phyloP scores from a whole-genome alignment of 2,329 filamentous ascomycete species.

The Aspergillus sp. region DNA sequence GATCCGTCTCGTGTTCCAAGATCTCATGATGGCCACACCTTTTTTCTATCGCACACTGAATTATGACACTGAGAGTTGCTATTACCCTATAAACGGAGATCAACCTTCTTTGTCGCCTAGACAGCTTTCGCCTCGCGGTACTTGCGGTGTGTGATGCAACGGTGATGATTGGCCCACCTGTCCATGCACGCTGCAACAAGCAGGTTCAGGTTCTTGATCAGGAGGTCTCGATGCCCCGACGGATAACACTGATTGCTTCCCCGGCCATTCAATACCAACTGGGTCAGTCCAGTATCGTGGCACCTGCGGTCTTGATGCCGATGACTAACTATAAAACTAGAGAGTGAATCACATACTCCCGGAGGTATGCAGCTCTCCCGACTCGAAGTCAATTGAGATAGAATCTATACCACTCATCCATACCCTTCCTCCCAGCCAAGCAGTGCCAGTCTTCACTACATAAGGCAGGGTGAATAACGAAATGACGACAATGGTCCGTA shows the following conservation, averaged over 20 bases:
- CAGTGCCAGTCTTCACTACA: neutral
- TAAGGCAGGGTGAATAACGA: neutral
- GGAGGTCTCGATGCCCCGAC: too few species aligned
- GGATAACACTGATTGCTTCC: neutral
- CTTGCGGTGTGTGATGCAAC: constrained; percentile 20
- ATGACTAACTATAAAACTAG: neutral
- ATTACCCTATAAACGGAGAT: neutral
- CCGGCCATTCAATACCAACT: neutral
- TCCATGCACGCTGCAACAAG: neutral
- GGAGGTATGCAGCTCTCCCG: neutral
- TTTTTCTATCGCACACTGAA: neutral
- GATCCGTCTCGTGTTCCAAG: neutral
- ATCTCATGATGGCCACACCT: neutral
- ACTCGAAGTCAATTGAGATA: neutral
- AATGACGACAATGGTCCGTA: neutral
- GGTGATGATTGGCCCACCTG: constrained; percentile 7
- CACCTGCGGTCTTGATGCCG: neutral
- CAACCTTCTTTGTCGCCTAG: neutral
- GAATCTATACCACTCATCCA: too few species aligned
- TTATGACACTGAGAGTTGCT: neutral
- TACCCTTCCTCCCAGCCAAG: neutral
- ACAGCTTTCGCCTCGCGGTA: neutral
- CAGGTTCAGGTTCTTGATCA: neutral
- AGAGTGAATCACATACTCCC: too few species aligned
- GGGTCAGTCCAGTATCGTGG: neutral